A percentile compares a stretch with the other conserved stretches of the same genome.
Conservation (phyloP, 176 grass and related monocot genomes). For the Oryza nivara region DNA sequence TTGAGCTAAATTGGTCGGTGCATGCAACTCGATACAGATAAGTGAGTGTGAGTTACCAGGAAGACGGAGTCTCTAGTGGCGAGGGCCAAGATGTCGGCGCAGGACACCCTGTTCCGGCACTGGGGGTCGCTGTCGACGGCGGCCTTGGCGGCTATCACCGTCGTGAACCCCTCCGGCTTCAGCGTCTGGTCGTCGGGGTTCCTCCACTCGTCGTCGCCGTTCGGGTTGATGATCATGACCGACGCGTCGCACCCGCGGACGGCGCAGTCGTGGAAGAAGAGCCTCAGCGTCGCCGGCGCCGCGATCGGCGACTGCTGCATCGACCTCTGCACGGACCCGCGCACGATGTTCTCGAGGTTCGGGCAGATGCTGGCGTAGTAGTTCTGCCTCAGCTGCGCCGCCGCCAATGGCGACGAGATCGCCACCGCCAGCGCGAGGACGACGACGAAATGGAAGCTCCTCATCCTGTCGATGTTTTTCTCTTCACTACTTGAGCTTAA, state of each 20-base stretch:
- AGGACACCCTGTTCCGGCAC: constrained; percentile 71
- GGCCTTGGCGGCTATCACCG: constrained; percentile 56
- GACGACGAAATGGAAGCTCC: constrained; percentile 34
- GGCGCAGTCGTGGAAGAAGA: constrained; percentile 84
- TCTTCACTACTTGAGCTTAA: constrained; percentile 37
- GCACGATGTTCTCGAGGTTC: constrained; percentile 56
- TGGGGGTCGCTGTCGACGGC: constrained; percentile 60
- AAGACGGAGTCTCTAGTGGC: constrained; percentile 61
- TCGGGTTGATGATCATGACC: constrained; percentile 54
- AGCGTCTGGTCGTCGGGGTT: constrained; percentile 50
- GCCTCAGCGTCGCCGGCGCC: constrained; percentile 54
- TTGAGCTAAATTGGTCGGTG: too few relatives aligned
- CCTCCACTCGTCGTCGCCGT: constrained; percentile 70
- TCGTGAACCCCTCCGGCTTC: constrained; percentile 54
- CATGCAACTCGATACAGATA: not conserved
- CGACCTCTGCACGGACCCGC: constrained; percentile 39
- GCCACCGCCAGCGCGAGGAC: not conserved
- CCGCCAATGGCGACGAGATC: not conserved
- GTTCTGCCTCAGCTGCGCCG: constrained; percentile 30
- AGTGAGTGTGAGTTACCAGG: constrained; percentile 44
- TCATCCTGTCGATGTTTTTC: constrained; percentile 39
- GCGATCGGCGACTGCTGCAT: constrained; percentile 45
- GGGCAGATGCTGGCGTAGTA: constrained; percentile 63
- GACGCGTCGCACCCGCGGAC: constrained; percentile 76
- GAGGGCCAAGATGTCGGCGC: constrained; percentile 76